phyloP scores from a whole-genome alignment of 2,329 filamentous ascomycete species.

The Hymenoscyphus linearis region DNA sequence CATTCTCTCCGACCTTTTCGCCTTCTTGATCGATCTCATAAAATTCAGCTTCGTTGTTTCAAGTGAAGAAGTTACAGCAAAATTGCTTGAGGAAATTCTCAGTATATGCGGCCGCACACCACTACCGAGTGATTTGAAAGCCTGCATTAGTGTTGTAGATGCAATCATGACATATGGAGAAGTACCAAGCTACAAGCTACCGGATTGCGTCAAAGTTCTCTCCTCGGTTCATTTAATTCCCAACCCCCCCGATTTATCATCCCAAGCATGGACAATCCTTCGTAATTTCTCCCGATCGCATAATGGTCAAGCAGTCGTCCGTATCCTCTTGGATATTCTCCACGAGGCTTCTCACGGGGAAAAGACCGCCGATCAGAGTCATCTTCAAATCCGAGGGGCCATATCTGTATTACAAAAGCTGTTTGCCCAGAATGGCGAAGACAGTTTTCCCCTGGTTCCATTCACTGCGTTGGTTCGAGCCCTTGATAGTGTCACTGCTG shows the following conservation, averaged over 20 bases:
- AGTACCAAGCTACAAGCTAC: conserved; percentile 58
- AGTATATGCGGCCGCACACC: conserved; percentile 65
- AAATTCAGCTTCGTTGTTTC: conserved; percentile 72
- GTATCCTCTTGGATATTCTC: conserved; percentile 58
- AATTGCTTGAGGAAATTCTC: conserved; percentile 57
- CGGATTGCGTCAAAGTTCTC: conserved; percentile 63
- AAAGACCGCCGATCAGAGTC: conserved; percentile 45
- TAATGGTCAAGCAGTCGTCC: conserved; percentile 63
- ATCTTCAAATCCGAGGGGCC: conserved; percentile 56
- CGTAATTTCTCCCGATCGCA: conserved; percentile 68
- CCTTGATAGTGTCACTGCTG: conserved; percentile 43
- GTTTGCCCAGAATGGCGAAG: conserved; percentile 52
- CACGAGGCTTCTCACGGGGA: conserved; percentile 42
- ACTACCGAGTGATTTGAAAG: conserved; percentile 57
- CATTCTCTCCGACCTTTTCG: conserved; percentile 59
- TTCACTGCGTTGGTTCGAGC: conserved; percentile 55
- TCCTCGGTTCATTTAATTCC: conserved; percentile 68
- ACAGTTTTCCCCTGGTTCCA: conserved; percentile 55
- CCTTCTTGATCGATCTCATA: conserved; percentile 61
- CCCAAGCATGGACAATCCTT: conserved; percentile 64
- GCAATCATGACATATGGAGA: conserved; percentile 67
- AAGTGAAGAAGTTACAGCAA: conserved; percentile 54
- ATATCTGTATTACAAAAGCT: conserved; percentile 59
- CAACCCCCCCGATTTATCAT: conserved; percentile 43
- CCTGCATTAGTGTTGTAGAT: conserved; percentile 64